These are phyloP conservation scores for Crepidotus variabilis DNA, from an alignment of 768 basidiomycete species.

Conservation along the genomic window DNA sequence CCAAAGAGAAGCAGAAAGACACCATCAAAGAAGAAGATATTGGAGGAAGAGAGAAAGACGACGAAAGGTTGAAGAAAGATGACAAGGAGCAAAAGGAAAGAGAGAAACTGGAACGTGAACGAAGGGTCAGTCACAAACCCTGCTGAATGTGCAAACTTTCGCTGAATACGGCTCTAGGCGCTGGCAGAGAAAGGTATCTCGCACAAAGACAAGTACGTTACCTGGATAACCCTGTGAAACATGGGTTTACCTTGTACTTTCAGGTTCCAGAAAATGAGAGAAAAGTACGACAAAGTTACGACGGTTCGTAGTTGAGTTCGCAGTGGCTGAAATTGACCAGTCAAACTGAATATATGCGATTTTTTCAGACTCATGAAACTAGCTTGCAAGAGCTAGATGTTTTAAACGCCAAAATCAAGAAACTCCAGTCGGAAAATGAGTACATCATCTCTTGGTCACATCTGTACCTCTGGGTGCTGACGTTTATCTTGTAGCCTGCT, in stretches of 20 bases:
- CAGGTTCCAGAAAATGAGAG: slow-evolving; percentile 43
- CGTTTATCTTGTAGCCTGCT: slow-evolving; percentile 25
- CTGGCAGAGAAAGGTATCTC: slow-evolving; percentile 15
- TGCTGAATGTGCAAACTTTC: background rate
- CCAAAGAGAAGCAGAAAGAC: slow-evolving; percentile 11
- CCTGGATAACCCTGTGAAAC: background rate
- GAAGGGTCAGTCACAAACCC: background rate
- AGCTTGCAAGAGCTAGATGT: slow-evolving; percentile 35
- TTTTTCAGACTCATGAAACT: slow-evolving; percentile 31
- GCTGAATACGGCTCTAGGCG: slow-evolving; percentile 3
- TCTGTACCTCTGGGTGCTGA: background rate
- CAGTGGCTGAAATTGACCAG: background rate
- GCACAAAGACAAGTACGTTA: slow-evolving; percentile 29
- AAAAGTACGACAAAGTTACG: slow-evolving; percentile 41
- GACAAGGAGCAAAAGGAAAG: slow-evolving; percentile 5
- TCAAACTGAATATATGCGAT: background rate
- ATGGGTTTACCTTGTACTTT: background rate
- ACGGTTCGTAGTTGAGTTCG: slow-evolving; percentile 26
- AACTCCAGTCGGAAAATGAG: slow-evolving; percentile 49
- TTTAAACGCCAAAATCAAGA: slow-evolving; percentile 36
- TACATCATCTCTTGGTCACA: slow-evolving; percentile 19
- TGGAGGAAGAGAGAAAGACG: slow-evolving; percentile 5
- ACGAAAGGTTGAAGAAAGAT: background rate
- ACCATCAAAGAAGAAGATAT: slow-evolving; percentile 5
- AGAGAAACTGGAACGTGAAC: slow-evolving; percentile 6